phyloP scores from a whole-genome alignment of 371 early-diverging fungal genomes.

The Lichtheimia corymbifera region DNA sequence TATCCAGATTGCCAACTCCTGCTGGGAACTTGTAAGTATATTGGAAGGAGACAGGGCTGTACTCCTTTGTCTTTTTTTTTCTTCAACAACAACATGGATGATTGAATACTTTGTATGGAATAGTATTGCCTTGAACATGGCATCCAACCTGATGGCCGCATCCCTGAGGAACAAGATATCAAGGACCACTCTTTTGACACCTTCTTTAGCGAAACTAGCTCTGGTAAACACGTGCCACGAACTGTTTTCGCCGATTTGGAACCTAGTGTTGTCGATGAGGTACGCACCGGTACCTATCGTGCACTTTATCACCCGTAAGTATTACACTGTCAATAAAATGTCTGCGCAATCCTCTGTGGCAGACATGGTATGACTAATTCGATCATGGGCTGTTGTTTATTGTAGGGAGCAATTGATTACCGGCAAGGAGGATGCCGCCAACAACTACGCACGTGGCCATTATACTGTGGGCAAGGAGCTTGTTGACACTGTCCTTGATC shows the following conservation, averaged over 20 bases:
- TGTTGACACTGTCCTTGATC: slow-evolving; percentile 94
- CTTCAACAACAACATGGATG: no score
- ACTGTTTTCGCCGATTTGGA: slow-evolving; percentile 98
- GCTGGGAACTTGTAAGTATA: slow-evolving; percentile 87
- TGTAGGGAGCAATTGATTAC: slow-evolving; percentile 87
- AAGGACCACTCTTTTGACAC: slow-evolving; percentile 55
- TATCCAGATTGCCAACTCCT: slow-evolving; percentile 99
- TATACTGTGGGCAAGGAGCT: slow-evolving; percentile 99
- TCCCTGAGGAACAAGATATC: slow-evolving; percentile 48
- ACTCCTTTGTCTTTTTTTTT: no score
- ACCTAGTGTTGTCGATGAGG: slow-evolving; percentile 96
- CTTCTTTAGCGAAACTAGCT: slow-evolving; percentile 95
- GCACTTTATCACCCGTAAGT: slow-evolving; percentile 93
- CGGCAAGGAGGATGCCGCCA: slow-evolving; percentile 99
- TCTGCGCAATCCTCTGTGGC: no score
- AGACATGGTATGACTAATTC: background rate
- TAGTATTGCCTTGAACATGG: slow-evolving; percentile 92
- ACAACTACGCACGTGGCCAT: slow-evolving; percentile 99
- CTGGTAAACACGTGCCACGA: slow-evolving; percentile 98
- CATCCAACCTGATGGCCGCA: slow-evolving; percentile 85
- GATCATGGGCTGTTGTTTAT: background rate
- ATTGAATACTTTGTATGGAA: background rate
- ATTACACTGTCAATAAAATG: no score
- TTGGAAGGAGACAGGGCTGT: background rate
- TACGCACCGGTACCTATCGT: slow-evolving; percentile 94